Conservation (phyloP, 495 filamentous ascomycete genomes). For the Peziza echinospora region DNA sequence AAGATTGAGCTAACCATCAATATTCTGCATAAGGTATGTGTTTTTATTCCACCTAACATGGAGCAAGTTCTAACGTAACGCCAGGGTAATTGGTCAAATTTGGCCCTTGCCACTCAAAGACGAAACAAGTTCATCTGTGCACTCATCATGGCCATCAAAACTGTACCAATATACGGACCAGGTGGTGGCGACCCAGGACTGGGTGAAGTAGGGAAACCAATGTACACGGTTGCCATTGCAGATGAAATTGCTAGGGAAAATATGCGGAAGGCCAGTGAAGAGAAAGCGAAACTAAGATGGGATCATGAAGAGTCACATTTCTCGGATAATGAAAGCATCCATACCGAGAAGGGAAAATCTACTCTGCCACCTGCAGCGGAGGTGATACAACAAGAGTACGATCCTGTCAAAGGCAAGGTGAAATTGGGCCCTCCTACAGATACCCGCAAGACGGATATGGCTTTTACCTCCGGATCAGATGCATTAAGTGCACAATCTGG, state of each 20-base stretch:
- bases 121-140: slow-evolving; percentile 96
- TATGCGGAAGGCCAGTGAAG: slow-evolving; percentile 34
- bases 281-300: slow-evolving; percentile 24
- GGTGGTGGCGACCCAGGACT: slow-evolving; percentile 46
- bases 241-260: slow-evolving; percentile 39
- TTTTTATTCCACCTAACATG: background rate
- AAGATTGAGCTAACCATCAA: slow-evolving; percentile 64
- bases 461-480: no score
- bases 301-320: background rate
- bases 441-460: no score
- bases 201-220: slow-evolving; percentile 46
- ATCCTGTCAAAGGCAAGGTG: no score
- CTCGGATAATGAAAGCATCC: no score
- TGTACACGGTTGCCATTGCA: slow-evolving; percentile 49
- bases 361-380: no score
- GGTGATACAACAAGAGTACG: no score
- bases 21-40: slow-evolving; percentile 56
- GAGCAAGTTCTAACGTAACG: background rate
- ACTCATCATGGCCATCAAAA: slow-evolving; percentile 62
- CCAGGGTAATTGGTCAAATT: slow-evolving; percentile 78
- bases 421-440: no score
- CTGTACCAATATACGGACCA: slow-evolving; percentile 66
- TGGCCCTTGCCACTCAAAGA: slow-evolving; percentile 55
- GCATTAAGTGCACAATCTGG: no score
- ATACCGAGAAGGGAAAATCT: no score